A percentile compares a stretch with the other conserved stretches of the same genome.
Conservation (phyloP, 495 filamentous ascomycete genomes). For the Aspergillus biplanus region DNA sequence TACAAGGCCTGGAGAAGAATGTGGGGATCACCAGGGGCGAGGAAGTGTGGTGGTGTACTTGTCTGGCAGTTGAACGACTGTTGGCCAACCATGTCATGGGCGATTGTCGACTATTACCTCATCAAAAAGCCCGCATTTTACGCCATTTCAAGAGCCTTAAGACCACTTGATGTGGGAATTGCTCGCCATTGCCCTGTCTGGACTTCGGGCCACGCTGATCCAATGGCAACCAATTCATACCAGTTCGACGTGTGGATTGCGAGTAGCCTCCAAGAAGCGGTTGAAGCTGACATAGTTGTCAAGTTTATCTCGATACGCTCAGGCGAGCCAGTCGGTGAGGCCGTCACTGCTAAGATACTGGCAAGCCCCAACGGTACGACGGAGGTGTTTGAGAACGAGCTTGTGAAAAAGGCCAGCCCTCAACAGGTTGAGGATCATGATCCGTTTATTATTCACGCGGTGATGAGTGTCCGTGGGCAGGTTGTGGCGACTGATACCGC, state of each 20-base stretch:
- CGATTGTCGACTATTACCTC: constrained; percentile 18
- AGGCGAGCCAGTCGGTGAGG: background rate
- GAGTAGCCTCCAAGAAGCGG: constrained; percentile 10
- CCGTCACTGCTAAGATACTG: background rate
- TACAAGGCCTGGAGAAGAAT: constrained; percentile 16
- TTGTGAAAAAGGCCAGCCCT: background rate
- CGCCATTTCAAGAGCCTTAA: constrained; percentile 12
- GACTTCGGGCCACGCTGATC: constrained; percentile 18
- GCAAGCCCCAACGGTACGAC: constrained; percentile 10
- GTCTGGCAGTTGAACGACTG: constrained; percentile 24
- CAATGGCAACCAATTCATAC: background rate
- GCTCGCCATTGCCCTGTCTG: constrained; percentile 2
- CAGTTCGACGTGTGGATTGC: constrained; percentile 16
- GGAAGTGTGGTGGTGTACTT: constrained; percentile 19
- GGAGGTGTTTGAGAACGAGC: constrained; percentile 1
- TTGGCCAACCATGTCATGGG: constrained; percentile 22
- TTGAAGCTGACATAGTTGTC: background rate
- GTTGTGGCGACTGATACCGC: constrained; percentile 11
- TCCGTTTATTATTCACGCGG: constrained; percentile 14
- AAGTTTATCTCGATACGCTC: constrained; percentile 11
- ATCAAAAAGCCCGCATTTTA: constrained; percentile 20
- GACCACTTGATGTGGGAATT: constrained; percentile 14
- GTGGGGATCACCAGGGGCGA: constrained; percentile 12
- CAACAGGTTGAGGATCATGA: background rate
- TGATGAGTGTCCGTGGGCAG: background rate